These are phyloP conservation scores for Barbarea vulgaris DNA, from an alignment of 345 rosid genomes.

Conservation along the genomic window DNA sequence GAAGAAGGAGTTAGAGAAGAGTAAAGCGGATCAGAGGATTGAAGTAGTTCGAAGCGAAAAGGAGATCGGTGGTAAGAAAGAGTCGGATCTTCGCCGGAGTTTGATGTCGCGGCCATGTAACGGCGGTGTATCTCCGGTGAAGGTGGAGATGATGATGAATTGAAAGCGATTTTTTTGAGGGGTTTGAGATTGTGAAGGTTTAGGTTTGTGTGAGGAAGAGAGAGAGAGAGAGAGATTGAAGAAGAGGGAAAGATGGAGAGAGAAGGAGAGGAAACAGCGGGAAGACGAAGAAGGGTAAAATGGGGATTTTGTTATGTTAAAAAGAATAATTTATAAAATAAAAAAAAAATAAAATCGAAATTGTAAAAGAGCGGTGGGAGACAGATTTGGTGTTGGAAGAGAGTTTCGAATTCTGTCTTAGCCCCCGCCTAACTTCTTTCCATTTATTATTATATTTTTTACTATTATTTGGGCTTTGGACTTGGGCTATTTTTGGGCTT, in stretches of 20 bases:
- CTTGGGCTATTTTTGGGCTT: background rate
- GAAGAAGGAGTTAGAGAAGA: conserved; percentile 31
- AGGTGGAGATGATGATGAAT: background rate
- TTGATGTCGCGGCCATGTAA: conserved; percentile 47
- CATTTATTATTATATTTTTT: background rate
- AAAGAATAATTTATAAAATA: background rate
- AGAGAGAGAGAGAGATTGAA: background rate
- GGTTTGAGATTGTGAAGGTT: conserved; percentile 9
- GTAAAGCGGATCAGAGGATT: conserved; percentile 32
- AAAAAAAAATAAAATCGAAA: background rate
- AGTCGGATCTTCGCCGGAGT: conserved; percentile 52
- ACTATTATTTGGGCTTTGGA: background rate
- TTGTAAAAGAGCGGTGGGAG: conserved; percentile 35
- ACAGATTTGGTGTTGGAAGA: background rate
- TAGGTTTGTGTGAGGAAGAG: conserved; percentile 12
- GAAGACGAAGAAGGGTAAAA: conserved; percentile 26
- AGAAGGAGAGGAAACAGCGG: conserved; percentile 37
- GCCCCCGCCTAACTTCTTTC: conserved; percentile 33
- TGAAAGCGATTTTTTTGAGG: background rate
- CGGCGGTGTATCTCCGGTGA: background rate
- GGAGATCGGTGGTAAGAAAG: conserved; percentile 42
- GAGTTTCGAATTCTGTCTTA: conserved; percentile 26
- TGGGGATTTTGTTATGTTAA: background rate
- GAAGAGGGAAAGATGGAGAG: conserved; percentile 21
- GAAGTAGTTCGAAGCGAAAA: conserved; percentile 47